Conservation (phyloP, 768 basidiomycete species). For the Suillus cothurnatus region DNA sequence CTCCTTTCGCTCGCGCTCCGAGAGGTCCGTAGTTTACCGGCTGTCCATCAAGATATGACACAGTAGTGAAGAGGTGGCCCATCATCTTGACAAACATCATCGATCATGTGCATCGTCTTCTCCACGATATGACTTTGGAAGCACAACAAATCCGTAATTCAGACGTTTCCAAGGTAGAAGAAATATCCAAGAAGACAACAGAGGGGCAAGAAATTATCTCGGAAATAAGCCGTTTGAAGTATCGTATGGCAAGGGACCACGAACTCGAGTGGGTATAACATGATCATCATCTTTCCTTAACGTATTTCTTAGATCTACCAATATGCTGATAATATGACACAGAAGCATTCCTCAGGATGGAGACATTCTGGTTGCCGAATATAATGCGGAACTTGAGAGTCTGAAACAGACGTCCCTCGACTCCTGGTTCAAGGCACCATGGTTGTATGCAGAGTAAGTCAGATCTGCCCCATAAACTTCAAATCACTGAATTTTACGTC, state of each 20-base stretch:
- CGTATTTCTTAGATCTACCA: background rate
- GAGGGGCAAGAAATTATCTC: conserved; percentile 83
- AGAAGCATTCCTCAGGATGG: conserved; percentile 80
- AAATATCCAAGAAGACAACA: conserved; percentile 47
- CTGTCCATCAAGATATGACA: conserved; percentile 59
- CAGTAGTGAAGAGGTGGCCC: conserved; percentile 79
- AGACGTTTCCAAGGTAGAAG: conserved; percentile 23
- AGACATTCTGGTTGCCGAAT: conserved; percentile 65
- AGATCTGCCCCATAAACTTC: conserved; percentile 8
- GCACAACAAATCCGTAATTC: conserved; percentile 24
- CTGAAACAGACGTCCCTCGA: conserved; percentile 50
- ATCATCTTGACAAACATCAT: conserved; percentile 82
- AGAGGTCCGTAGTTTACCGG: background rate
- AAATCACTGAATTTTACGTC: conserved; percentile 3
- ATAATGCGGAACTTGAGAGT: conserved; percentile 70
- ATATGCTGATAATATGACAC: background rate
- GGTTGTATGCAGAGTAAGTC: conserved; percentile 94
- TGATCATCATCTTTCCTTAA: background rate
- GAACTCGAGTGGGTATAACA: conserved; percentile 55
- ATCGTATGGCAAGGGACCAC: conserved; percentile 83
- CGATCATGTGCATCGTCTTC: conserved; percentile 70
- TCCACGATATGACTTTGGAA: conserved; percentile 59
- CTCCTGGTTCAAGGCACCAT: conserved; percentile 92
- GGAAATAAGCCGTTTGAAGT: conserved; percentile 76
- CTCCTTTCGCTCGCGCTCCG: background rate